phyloP scores from a whole-genome alignment of 208 protist genomes.

The Paratrypanosoma confusum region DNA sequence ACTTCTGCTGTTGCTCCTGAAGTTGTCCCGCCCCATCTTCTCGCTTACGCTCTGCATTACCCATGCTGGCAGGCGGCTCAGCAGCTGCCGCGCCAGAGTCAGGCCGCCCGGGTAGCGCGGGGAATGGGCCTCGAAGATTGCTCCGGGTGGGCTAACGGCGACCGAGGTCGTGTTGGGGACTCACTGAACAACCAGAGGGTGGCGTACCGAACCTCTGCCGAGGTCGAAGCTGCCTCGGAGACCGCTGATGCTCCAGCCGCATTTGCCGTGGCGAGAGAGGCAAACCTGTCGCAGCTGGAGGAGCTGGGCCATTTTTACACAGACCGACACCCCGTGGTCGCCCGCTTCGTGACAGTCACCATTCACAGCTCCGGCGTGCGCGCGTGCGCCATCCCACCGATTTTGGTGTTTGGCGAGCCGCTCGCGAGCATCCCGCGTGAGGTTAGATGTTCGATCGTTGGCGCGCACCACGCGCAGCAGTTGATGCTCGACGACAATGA shows the following conservation, averaged over 20 bases:
- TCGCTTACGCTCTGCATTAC: too few species aligned
- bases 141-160: too few species aligned
- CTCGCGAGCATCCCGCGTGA: conserved; percentile 5
- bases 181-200: too few species aligned
- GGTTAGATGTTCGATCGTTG: conserved; percentile 5
- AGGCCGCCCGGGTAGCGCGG: too few species aligned
- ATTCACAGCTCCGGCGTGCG: conserved; percentile 9
- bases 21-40: not conserved
- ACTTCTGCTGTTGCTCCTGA: conserved; percentile 8
- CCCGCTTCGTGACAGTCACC: conserved; percentile 12
- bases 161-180: too few species aligned
- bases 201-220: too few species aligned
- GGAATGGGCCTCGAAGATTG: too few species aligned
- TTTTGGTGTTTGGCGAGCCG: conserved; percentile 15
- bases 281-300: not conserved
- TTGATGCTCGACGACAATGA: conserved; percentile 1
- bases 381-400: conserved; percentile 6
- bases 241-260: not conserved
- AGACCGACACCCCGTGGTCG: conserved; percentile 12
- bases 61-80: too few species aligned
- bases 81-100: too few species aligned
- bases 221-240: too few species aligned
- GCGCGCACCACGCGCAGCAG: not conserved
- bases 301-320: conserved; percentile 1
- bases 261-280: conserved; percentile 1